Percentiles rank a stretch among this genome's conserved stretches.
These are phyloP conservation scores for Taiozyma sp. DNA, from an alignment of 1,139 yeast species.

Conservation along the genomic window DNA sequence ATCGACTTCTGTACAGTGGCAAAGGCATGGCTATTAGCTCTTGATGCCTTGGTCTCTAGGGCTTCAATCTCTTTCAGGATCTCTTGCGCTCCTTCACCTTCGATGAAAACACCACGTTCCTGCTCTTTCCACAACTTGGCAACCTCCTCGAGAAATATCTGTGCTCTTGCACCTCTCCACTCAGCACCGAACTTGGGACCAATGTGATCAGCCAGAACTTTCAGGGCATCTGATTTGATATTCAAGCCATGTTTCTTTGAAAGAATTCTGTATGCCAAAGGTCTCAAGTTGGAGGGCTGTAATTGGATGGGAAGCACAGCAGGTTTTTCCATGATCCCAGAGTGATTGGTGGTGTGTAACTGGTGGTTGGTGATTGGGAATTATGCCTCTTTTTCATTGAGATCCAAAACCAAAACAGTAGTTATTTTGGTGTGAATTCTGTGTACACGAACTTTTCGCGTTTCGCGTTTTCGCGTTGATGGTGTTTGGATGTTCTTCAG, in stretches of 20 bases:
- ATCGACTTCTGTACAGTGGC: slow-evolving; percentile 7
- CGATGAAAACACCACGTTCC: slow-evolving; percentile 81
- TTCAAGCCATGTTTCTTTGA: slow-evolving; percentile 93
- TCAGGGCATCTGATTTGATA: slow-evolving; percentile 80
- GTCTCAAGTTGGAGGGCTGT: slow-evolving; percentile 79
- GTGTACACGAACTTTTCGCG: background rate
- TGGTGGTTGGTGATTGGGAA: no score
- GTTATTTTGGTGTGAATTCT: no score
- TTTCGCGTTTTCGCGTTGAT: background rate
- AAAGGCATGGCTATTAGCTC: background rate
- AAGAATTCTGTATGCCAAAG: slow-evolving; percentile 82
- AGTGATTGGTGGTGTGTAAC: background rate
- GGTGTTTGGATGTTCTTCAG: background rate
- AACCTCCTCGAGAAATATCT: slow-evolving; percentile 68
- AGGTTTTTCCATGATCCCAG: slow-evolving; percentile 6
- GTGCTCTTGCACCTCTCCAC: slow-evolving; percentile 74
- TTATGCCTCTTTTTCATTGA: no score
- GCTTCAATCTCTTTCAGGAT: slow-evolving; percentile 54
- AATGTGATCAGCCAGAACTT: slow-evolving; percentile 63
- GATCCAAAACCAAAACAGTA: no score
- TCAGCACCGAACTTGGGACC: slow-evolving; percentile 79
- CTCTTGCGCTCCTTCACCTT: slow-evolving; percentile 61
- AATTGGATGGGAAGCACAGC: slow-evolving; percentile 64
- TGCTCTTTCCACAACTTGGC: slow-evolving; percentile 86
- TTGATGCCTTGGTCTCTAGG: slow-evolving; percentile 12